A percentile compares a stretch with the other conserved stretches of the same genome.
phyloP scores from a whole-genome alignment of 177 flowering plant genomes.

The Vitis hybrid region DNA sequence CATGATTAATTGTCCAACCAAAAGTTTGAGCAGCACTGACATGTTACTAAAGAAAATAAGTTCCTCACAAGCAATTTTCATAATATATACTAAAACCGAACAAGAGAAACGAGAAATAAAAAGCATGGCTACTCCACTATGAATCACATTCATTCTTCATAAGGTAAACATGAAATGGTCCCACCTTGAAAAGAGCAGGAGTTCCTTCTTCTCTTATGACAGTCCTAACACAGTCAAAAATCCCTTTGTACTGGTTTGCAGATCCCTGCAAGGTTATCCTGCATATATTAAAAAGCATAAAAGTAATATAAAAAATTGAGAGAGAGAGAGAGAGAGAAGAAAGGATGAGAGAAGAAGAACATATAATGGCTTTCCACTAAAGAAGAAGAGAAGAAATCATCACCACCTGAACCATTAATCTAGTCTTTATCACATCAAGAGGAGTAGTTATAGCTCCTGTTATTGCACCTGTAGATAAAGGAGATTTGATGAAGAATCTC shows the following conservation, averaged over 20 bases:
- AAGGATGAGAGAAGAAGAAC: not conserved
- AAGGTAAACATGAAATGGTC: not conserved
- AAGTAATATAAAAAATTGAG: not conserved
- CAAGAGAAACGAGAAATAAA: not conserved
- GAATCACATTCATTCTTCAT: not conserved
- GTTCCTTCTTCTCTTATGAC: slow-evolving; percentile 85
- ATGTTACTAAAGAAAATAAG: too few relatives aligned
- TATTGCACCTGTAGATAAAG: slow-evolving; percentile 58
- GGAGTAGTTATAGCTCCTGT: slow-evolving; percentile 98
- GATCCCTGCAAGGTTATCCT: slow-evolving; percentile 52
- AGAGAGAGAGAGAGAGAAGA: not conserved
- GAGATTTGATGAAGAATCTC: not conserved
- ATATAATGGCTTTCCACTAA: not conserved
- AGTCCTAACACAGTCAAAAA: slow-evolving; percentile 69
- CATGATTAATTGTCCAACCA: too few relatives aligned
- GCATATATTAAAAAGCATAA: too few relatives aligned
- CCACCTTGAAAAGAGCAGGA: slow-evolving; percentile 79
- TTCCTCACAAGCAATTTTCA: too few relatives aligned
- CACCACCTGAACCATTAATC: slow-evolving; percentile 93
- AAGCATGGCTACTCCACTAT: not conserved
- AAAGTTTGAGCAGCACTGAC: too few relatives aligned
- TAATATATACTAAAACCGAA: too few relatives aligned
- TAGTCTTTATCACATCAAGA: slow-evolving; percentile 95
- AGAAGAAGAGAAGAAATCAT: not conserved
- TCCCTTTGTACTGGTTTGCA: slow-evolving; percentile 76